These are phyloP conservation scores for Umbelopsis ramanniana DNA, from an alignment of 192 early-diverging fungal genomes.

Conservation along the genomic window DNA sequence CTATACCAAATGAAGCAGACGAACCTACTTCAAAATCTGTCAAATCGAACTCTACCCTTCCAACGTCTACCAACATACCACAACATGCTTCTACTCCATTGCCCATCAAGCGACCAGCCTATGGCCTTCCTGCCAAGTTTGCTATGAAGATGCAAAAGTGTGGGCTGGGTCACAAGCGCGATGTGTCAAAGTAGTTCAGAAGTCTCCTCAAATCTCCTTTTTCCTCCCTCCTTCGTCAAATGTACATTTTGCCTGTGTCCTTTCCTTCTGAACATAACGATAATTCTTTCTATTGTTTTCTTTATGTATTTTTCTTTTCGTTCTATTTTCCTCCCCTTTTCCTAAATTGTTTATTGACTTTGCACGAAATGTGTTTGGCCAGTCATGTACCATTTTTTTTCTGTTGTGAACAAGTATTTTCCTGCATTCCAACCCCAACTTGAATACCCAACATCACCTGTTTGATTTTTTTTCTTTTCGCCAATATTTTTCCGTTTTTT, in stretches of 20 bases:
- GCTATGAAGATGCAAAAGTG: slow-evolving; percentile 44
- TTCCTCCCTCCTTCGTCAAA: neutral
- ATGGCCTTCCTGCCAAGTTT: slow-evolving; percentile 44
- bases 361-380: neutral
- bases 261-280: neutral
- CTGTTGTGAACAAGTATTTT: slow-evolving; percentile 19
- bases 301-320: neutral
- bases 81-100: slow-evolving; percentile 15
- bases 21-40: slow-evolving; percentile 1
- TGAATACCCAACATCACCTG: slow-evolving; percentile 6
- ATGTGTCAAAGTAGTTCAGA: slow-evolving; percentile 6
- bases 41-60: neutral
- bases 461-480: neutral
- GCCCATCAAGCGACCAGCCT: slow-evolving; percentile 26
- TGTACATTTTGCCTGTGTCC: slow-evolving; percentile 19
- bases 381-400: slow-evolving; percentile 19
- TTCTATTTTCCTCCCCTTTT: neutral
- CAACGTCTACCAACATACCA: no score
- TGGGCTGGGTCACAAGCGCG: slow-evolving; percentile 17
- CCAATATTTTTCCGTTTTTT: neutral
- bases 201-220: neutral
- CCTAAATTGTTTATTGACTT: neutral
- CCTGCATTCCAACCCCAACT: neutral
- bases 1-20: neutral
- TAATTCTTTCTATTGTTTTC: neutral